Evolutionary conservation across 345 rosid genomes (phyloP).

Genomic region (Murraya koenigii): DNA sequence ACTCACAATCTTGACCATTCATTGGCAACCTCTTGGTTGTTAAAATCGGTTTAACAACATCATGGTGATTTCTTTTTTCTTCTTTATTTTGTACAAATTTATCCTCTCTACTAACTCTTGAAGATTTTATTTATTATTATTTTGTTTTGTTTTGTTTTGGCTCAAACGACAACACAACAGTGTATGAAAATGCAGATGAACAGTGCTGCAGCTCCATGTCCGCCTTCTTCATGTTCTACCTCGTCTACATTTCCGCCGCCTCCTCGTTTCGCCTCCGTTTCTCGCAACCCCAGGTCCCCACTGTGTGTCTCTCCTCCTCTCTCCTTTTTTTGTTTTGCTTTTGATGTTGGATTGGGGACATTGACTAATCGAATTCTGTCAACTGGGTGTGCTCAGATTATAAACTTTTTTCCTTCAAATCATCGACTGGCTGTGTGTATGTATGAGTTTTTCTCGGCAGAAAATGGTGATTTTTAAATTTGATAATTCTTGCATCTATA

Average conservation of each 20-base stretch:
- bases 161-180: not conserved
- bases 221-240: slow-evolving; percentile 38
- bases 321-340: not conserved
- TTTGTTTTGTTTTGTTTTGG: not conserved
- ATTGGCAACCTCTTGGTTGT: not conserved
- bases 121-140: too few species aligned
- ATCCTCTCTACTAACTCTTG: not conserved
- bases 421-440: too few species aligned
- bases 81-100: too few species aligned
- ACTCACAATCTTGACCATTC: not conserved
- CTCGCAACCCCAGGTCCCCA: slow-evolving; percentile 24
- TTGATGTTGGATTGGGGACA: not conserved
- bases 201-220: not conserved
- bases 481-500: not conserved
- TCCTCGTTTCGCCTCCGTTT: slow-evolving; percentile 27
- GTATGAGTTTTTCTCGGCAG: too few species aligned
- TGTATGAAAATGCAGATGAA: not conserved
- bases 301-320: slow-evolving; percentile 25
- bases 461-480: not conserved
- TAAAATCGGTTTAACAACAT: not conserved
- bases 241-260: slow-evolving; percentile 45
- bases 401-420: too few species aligned
- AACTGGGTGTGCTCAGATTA: too few species aligned
- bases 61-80: not conserved
- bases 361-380: too few species aligned